Base-by-base conservation (phyloP, 2,329 filamentous ascomycete genomes). In the Aspergillus melleus region DNA sequence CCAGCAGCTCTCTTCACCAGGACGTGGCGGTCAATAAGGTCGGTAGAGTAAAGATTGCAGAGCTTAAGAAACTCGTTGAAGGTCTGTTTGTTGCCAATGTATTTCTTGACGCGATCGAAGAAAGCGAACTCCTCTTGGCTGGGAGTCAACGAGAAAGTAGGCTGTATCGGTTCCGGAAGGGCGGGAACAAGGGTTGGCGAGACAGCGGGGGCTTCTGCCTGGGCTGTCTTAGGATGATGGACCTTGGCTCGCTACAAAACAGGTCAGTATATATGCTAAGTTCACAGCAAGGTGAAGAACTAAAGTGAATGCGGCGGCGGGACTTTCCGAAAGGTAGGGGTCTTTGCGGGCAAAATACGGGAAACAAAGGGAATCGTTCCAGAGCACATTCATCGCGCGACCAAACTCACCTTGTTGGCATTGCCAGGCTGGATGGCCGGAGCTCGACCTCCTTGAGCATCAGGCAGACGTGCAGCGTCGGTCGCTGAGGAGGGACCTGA, bases 31-130 rank as follows among this genome's bases (percentile, higher is more conserved):
- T 96, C 92, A 62, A 99, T 96, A 54, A 99, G 84, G 66, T 96
- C 93, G 69, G 96, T 91, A 22, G 90, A 95, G 79, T 92, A 99
- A 30, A 99, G 83, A 68, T 98, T 99, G 81, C 94, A 95, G 6
- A 99, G 86, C 80, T 99, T 99, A 64, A 99, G 79, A 76, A 99
- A 99, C 74, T 99, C 95, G 68, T 91, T 93, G 84, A 96, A 96
- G 2, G 89, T 89, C 58, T 91, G 90, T 74, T 96, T 90, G 75
- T 98, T 98, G 62, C 90, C 88, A 59, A 99, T 91, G 70, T 90
- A 94, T 77, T 99, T 99, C 84, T 97, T 98, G 19, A 95, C 92
- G 8, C 92, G 89, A 62, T 99, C 95, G 69, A 99, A 99, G 78
- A 98, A 98, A 2, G 88, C 88, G 55, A 98, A 84, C 72, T 98